These are phyloP conservation scores for Populus nigra DNA, from an alignment of 345 rosid genomes.

Conservation along the genomic window DNA sequence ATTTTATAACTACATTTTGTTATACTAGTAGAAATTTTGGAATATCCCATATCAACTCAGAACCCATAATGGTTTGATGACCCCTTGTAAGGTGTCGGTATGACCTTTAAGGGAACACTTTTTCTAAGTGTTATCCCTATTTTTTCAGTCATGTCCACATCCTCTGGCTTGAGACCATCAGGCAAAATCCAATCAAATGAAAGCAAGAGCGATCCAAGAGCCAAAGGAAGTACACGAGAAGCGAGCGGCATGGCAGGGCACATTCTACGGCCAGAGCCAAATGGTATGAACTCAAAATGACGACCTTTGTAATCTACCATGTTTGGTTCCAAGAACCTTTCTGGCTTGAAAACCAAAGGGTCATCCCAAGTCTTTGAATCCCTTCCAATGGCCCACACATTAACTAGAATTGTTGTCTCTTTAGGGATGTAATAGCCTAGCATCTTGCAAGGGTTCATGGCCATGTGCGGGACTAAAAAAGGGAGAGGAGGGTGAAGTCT, in stretches of 20 bases:
- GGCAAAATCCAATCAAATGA: slow-evolving; percentile 64
- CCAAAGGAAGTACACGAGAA: slow-evolving; percentile 60
- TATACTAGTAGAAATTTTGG: too few relatives aligned
- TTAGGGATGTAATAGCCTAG: slow-evolving; percentile 54
- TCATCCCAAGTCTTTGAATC: too few relatives aligned
- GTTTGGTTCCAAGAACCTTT: slow-evolving; percentile 51
- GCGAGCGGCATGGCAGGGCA: slow-evolving; percentile 77
- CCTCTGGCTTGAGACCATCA: slow-evolving; percentile 39
- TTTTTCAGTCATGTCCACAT: slow-evolving; percentile 64
- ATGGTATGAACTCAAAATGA: slow-evolving; percentile 67
- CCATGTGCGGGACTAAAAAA: slow-evolving; percentile 78
- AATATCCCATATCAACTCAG: too few relatives aligned
- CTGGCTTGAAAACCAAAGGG: slow-evolving; percentile 53
- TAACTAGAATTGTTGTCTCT: slow-evolving; percentile 57
- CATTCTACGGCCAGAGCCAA: slow-evolving; percentile 84
- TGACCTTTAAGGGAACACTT: slow-evolving; percentile 52
- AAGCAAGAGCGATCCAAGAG: slow-evolving; percentile 58
- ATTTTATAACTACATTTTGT: too few relatives aligned
- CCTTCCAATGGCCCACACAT: too few relatives aligned
- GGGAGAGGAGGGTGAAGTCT: slow-evolving; percentile 83
- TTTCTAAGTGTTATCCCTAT: slow-evolving; percentile 70
- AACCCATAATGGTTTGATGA: background rate
- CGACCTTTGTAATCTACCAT: slow-evolving; percentile 57
- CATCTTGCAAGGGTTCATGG: slow-evolving; percentile 58
- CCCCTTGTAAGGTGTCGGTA: slow-evolving; percentile 41